Evolutionary conservation across 2,329 filamentous ascomycete genomes (phyloP), one percentile per base, ranked within the genome.

Genomic region (Cercospora sesami): DNA sequence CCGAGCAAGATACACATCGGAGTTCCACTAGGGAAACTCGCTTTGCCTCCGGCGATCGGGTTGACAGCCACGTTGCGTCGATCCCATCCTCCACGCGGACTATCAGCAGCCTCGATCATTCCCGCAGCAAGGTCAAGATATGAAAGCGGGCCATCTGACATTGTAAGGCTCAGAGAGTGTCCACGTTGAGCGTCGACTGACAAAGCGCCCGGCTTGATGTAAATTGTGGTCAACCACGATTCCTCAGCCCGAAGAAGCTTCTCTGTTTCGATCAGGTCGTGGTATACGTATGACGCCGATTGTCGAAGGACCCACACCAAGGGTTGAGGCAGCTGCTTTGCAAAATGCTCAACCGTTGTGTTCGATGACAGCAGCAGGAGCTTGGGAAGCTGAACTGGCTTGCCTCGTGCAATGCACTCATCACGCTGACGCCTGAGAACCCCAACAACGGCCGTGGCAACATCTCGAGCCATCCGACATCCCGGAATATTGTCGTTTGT

Each of bases 381-480:
- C 28, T 57, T 57, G 53, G 53, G 53, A 2, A 57, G 23, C 21
- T 57, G 53, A 9, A 57, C 21, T 31, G 53, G 8, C 3, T 57
- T 9, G 1, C 53, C 53, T 5, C n/a, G 26, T 30, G 53, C 53
- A 28, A 28, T 57, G 14, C 23, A 2, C 28, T 28, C 53, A 31
- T 31, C 53, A n/a, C 28, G 28, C 16, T 57, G 23, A 2, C 28
- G 53, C 23, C 14, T 85, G 84, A 57, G 53, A 18, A 57, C 53
- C 18, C 8, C 28, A 4, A 57, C 53, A 18, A 57, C 14, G 7
- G 53, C 53, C 5, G 53, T n/a, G 16, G 53, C 53, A 6, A 57
- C 53, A 23, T 57, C 53, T 28, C 6, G 53, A 31, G 23, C 53
- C 53, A 57, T 57, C 4, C 53, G 53, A 12, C 53, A 57, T 2